A percentile compares a stretch with the other conserved stretches of the same genome.
Conservation (phyloP, 2,329 filamentous ascomycete genomes). For the Orbilia javanica region DNA sequence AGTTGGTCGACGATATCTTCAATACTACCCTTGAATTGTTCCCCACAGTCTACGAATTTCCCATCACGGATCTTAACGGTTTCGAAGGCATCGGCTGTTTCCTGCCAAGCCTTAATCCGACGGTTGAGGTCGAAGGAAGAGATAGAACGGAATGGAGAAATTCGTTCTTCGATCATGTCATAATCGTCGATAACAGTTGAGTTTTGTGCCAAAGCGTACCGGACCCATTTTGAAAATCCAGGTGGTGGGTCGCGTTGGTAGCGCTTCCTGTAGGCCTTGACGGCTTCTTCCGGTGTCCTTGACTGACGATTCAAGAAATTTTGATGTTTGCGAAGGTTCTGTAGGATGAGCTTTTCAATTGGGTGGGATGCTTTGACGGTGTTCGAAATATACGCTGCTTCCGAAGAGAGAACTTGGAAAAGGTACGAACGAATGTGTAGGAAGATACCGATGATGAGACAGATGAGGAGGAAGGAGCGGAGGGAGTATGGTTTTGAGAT, state of each 20-base stretch:
- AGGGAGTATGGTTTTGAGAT: conserved; percentile 45
- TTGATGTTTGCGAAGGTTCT: conserved; percentile 26
- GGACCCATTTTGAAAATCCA: conserved; percentile 68
- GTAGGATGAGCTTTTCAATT: conserved; percentile 38
- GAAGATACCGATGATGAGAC: conserved; percentile 32
- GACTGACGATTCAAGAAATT: conserved; percentile 26
- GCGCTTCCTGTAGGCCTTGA: conserved; percentile 65
- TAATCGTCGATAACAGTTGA: conserved; percentile 70
- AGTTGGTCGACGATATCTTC: conserved; percentile 46
- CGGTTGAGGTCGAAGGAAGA: conserved; percentile 35
- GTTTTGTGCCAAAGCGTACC: conserved; percentile 65
- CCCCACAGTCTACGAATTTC: conserved; percentile 58
- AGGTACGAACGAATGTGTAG: conserved; percentile 28
- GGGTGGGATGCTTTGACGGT: conserved; percentile 35
- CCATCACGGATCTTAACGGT: conserved; percentile 64
- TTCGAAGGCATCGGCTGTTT: conserved; percentile 33
- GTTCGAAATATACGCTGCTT: conserved; percentile 25
- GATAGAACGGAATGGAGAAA: conserved; percentile 66
- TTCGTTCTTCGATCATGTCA: conserved; percentile 66
- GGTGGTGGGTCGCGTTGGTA: conserved; percentile 67
- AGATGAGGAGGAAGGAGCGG: conserved; percentile 34
- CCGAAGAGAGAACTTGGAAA: conserved; percentile 29
- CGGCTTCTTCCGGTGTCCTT: conserved; percentile 41
- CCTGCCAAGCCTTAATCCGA: conserved; percentile 33
- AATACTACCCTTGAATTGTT: conserved; percentile 34